phyloP scores from a whole-genome alignment of 2,329 filamentous ascomycete species.

The Botrytis sinoallii region DNA sequence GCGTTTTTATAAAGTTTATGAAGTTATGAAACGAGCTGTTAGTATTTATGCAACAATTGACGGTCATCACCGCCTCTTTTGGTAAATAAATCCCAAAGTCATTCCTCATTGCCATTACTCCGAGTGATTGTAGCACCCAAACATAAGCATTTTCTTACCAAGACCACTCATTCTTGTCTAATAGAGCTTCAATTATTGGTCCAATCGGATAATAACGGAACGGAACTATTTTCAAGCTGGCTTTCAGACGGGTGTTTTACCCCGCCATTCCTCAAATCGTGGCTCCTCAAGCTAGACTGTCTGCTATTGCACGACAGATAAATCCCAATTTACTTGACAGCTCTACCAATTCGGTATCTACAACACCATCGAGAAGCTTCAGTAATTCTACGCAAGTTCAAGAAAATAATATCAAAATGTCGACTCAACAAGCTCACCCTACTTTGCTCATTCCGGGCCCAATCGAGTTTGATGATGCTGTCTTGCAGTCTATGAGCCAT shows the following conservation, averaged over 20 bases:
- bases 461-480: slow-evolving; percentile 97
- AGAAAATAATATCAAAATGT: slow-evolving; percentile 46
- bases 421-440: slow-evolving; percentile 58
- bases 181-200: neutral
- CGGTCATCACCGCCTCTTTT: neutral
- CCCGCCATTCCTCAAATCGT: slow-evolving; percentile 24
- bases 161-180: neutral
- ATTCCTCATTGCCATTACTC: neutral
- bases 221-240: slow-evolving; percentile 2
- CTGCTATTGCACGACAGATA: slow-evolving; percentile 39
- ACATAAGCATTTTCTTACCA: neutral
- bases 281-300: slow-evolving; percentile 32
- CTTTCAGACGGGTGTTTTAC: slow-evolving; percentile 20
- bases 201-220: slow-evolving; percentile 17
- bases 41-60: neutral
- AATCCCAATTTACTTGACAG: slow-evolving; percentile 14
- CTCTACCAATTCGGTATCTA: neutral
- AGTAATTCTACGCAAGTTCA: neutral
- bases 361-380: slow-evolving; percentile 17
- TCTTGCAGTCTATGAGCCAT: slow-evolving; percentile 91
- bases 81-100: neutral
- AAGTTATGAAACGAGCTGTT: neutral
- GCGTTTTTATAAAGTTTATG: neutral
- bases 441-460: slow-evolving; percentile 94
- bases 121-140: neutral